Conservation (phyloP, 192 early-diverging fungal genomes). For the Podila epigama region DNA sequence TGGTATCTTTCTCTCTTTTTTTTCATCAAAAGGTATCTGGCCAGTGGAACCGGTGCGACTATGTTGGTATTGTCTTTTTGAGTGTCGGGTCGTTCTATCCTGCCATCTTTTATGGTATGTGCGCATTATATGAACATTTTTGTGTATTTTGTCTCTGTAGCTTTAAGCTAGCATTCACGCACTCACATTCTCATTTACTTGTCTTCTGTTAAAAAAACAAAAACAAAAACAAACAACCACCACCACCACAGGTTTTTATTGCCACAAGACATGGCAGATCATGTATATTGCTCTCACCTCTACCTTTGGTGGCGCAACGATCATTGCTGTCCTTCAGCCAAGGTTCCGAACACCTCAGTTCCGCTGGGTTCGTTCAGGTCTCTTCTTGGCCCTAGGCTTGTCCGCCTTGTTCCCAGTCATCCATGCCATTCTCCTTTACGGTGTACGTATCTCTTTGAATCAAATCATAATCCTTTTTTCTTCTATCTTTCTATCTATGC, state of each 20-base stretch:
- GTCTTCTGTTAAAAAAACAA: no score
- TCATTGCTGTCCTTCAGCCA: conserved; percentile 24
- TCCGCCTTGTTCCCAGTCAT: conserved; percentile 75
- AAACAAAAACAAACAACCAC: no score
- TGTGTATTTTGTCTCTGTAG: neutral
- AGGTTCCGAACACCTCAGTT: conserved; percentile 77
- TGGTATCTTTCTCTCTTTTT: neutral
- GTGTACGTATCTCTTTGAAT: no score
- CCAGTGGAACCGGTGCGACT: conserved; percentile 92
- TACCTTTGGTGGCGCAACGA: conserved; percentile 67
- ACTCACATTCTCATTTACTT: no score
- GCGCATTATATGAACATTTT: no score
- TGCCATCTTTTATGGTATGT: conserved; percentile 56
- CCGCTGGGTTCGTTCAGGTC: conserved; percentile 76
- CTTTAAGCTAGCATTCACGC: conserved; percentile 43
- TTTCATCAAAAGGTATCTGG: conserved; percentile 54
- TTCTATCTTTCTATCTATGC: neutral
- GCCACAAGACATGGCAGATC: conserved; percentile 48
- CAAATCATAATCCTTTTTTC: neutral
- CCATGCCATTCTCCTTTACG: conserved; percentile 74
- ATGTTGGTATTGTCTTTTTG: conserved; percentile 88
- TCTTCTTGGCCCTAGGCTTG: conserved; percentile 84
- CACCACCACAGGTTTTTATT: no score
- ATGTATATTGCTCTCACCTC: conserved; percentile 69
- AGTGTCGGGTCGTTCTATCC: conserved; percentile 74